Evolutionary conservation across 257 asterid genomes (phyloP).

Genomic region (Solanum chiquidenum): DNA sequence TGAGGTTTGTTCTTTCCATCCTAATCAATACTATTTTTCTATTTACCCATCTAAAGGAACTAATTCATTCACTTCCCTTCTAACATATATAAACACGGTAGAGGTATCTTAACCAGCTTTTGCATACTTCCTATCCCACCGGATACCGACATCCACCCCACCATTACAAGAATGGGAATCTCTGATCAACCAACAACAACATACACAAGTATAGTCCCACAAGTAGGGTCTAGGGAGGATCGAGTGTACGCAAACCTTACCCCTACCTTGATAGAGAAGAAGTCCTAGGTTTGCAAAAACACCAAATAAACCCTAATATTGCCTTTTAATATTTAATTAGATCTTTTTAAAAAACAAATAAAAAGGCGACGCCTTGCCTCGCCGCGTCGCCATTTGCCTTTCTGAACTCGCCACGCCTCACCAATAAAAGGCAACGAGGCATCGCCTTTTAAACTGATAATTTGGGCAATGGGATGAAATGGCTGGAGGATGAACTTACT

Average conservation of each 20-base stretch:
- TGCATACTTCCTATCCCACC: background rate
- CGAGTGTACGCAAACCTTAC: background rate
- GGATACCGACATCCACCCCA: background rate
- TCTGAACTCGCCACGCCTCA: background rate
- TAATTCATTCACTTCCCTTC: background rate
- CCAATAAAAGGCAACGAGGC: background rate
- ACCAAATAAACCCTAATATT: background rate
- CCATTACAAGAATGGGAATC: background rate
- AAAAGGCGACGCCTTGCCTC: background rate
- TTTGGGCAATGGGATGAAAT: background rate
- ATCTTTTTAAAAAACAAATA: background rate
- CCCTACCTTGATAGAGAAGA: background rate
- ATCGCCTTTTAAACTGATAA: background rate
- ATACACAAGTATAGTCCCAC: background rate
- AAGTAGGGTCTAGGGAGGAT: background rate
- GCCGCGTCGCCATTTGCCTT: background rate
- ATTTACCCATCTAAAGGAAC: background rate
- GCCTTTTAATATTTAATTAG: background rate
- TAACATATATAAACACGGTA: background rate
- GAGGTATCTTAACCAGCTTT: background rate
- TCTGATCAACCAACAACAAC: background rate
- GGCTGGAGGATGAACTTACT: background rate
- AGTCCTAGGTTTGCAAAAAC: background rate
- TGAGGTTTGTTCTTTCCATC: background rate
- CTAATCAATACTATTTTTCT: background rate